Base-by-base conservation (phyloP, 139 green algal genomes). In the Micromonas commoda region DNA sequence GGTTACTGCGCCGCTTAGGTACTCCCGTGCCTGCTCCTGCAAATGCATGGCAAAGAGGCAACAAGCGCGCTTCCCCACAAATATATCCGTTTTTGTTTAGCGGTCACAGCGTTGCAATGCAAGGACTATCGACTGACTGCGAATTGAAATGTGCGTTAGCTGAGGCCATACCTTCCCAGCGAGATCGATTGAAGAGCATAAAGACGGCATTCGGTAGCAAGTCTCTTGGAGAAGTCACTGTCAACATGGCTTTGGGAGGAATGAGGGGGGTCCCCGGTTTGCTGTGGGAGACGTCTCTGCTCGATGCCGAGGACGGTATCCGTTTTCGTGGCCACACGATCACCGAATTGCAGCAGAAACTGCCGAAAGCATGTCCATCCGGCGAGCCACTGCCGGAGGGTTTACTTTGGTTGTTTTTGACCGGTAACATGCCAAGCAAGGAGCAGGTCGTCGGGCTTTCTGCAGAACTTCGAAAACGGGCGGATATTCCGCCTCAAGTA, bases 361-460 rank as follows among this genome's bases (percentile, higher is more conserved):
- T 98, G 60, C 94, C 93, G 0, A 76, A 24, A 24, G 92, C 92
- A 16, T 23, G 16, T 9, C 45, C 45, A 16, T 70, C 82, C 39
- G 77, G 77, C 1, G 85, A 99, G 88, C 95, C 95, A 3, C 82
- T 99, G 13, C 95, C 95, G 2, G 94, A 99, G 81, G 95, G 93
- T 51, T 86, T 99, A 57, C 83, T 99, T 34, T 99, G 95, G 95
- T 89, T 99, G 76, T 87, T 99, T 71, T 79, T 99, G 0, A 99
- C 95, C 0, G 93, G 93, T 1, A 88, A 97, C 66, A 77, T 94
- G 6, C 91, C 88, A 60, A 92, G 37, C 24, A 57, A 84, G 26
- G 83, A 82, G n/a, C 92, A 98, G 82, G 90, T 87, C 2, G 38
- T 78, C 6, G 54, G 69, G 0, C 84, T 98, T 64, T 90, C 86